Evolutionary conservation across 257 asterid species (phyloP), one percentile per base, ranked within the genome.

Genomic region (Gentiana dahurica): DNA sequence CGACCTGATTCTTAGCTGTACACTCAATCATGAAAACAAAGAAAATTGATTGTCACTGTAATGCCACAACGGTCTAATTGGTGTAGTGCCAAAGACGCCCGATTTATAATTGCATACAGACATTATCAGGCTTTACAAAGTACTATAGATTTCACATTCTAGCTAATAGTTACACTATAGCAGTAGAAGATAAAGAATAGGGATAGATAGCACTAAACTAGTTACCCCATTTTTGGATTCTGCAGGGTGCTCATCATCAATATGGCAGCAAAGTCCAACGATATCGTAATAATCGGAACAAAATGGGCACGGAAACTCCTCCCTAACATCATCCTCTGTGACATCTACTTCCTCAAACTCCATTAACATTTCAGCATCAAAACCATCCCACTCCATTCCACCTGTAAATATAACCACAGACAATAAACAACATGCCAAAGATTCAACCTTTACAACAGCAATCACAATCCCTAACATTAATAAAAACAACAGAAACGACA

Each of bases 181-280:
- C n/a, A n/a, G n/a, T n/a, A n/a, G n/a, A 1, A 43, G 7, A 33
- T 12, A 39, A 55, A 13, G 5, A 53, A 58, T 34, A 35, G 9
- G 49, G 43, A 13, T 5, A 24, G 34, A 58, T 55, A 43, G 56
- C 15, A 58, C 54, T 36, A 2, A 2, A 41, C 53, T 37, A 56
- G 13, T 68, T 76, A 87, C 93, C 93, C 87, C 94, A 64, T 82
- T 80, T 66, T 37, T 73, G 61, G 95, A 93, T 71, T 88, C 95
- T 37, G 71, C 79, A 65, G 95, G 95, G 76, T 88, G 95, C 72
- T 85, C 95, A 34, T 88, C 95, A 59, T 85, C 95, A 11, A 88
- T 79, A 75, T 88, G 96, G n/a, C n/a, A n/a, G n/a, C n/a, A n/a
- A n/a, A n/a, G n/a, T n/a, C n/a, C n/a, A n/a, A n/a, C n/a, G n/a